These are phyloP conservation scores for Mycena floridula DNA, from an alignment of 768 basidiomycete species.

Conservation along the genomic window DNA sequence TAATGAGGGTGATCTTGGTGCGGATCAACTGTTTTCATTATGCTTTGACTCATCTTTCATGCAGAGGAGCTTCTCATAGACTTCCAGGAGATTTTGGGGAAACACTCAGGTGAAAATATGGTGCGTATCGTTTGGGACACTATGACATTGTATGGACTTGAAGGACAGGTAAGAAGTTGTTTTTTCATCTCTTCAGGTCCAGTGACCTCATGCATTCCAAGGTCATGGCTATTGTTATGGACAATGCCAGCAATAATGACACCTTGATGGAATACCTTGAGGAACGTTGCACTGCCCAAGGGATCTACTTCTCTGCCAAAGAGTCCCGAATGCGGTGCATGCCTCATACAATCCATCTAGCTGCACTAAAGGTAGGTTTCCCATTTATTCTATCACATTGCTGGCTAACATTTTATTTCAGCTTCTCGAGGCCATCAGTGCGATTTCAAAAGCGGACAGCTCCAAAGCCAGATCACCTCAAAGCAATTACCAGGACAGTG, in stretches of 20 bases:
- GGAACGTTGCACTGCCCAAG: background rate
- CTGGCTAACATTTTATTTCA: conserved; percentile 7
- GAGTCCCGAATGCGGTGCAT: conserved; percentile 17
- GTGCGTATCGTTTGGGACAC: conserved; percentile 16
- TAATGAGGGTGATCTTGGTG: conserved; percentile 18
- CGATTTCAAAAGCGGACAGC: conserved; percentile 11
- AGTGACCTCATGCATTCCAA: conserved; percentile 2
- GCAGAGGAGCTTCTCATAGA: conserved; percentile 21
- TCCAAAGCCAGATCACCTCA: no score
- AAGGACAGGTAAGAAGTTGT: conserved; percentile 1
- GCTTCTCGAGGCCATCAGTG: conserved; percentile 27
- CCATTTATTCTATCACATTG: background rate
- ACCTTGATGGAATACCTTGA: conserved; percentile 11
- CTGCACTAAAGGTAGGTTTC: conserved; percentile 16
- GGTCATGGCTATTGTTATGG: conserved; percentile 12
- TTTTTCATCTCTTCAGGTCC: background rate
- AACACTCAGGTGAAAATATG: conserved; percentile 22
- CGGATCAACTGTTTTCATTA: background rate
- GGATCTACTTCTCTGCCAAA: conserved; percentile 10
- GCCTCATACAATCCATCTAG: conserved; percentile 20
- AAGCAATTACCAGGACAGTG: no score
- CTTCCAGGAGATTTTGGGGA: conserved; percentile 19
- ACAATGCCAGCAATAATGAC: conserved; percentile 18
- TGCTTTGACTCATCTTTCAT: background rate
- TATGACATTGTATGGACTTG: conserved; percentile 12